phyloP scores from a whole-genome alignment of 2,329 filamentous ascomycete genomes.

The Aotearoamyces nothofagi region DNA sequence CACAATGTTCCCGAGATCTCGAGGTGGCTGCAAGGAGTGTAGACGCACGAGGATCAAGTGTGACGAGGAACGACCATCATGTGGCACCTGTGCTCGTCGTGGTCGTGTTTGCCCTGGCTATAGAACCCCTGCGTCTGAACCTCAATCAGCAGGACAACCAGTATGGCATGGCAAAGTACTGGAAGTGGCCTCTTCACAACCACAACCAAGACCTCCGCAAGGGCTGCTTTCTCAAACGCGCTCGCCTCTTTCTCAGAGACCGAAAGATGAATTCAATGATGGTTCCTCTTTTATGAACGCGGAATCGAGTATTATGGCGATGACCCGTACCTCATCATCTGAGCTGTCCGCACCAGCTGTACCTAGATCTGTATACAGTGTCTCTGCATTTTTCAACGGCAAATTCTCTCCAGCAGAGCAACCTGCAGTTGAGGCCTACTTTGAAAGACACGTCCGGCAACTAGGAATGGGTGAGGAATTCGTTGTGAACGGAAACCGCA shows the following conservation, averaged over 20 bases:
- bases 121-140: constrained; percentile 4
- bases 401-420: constrained; percentile 14
- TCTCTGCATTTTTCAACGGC: constrained; percentile 14
- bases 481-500: constrained; percentile 19
- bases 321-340: neutral
- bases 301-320: neutral
- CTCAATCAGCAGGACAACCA: neutral
- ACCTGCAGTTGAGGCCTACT: constrained; percentile 17
- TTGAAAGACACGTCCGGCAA: constrained; percentile 17
- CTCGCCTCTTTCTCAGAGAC: too few relatives aligned
- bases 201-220: too few relatives aligned
- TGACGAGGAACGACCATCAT: constrained; percentile 30
- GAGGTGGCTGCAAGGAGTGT: constrained; percentile 42
- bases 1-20: too few relatives aligned
- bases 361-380: too few relatives aligned
- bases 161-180: too few relatives aligned
- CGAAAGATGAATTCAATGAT: too few relatives aligned
- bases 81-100: constrained; percentile 20
- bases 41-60: constrained; percentile 55
- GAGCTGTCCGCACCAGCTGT: constrained; percentile 2
- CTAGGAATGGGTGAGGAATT: constrained; percentile 18
- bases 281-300: too few relatives aligned
- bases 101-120: constrained; percentile 19
- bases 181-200: too few relatives aligned
- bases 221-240: too few relatives aligned